Evolutionary conservation across 345 rosid genomes (phyloP), one percentile per base, ranked within the genome.

Genomic region (Isatis tinctoria): DNA sequence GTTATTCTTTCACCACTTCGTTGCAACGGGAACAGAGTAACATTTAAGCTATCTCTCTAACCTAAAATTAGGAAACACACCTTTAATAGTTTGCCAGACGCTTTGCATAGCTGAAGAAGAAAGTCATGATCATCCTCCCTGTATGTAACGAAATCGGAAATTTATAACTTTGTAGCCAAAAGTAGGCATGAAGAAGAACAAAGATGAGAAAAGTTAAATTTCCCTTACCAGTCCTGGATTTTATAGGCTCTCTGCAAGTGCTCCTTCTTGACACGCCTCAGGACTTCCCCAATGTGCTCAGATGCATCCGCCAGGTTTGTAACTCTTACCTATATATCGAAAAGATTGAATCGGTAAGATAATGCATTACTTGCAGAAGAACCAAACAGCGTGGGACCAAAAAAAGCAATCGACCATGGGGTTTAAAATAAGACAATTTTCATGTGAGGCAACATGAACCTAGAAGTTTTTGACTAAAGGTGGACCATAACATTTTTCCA

Each of bases 121-220:
- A 92, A 95, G 73, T 95, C 96, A 45, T 83, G 80, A 5, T 95
- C 97, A 79, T 92, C 97, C 49, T 37, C 88, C 97, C 95, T 91
- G 90, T 69, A 63, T 75, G 24, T 66, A 16, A 56, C 14, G 0
- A 14, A 49, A 41, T 13, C 24, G 1, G 10, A 49, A 28, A 26
- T 13, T 52, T 35, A 59, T 9, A 24, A 33, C 65, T 60, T 16
- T 26, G 30, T 48, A 24, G 6, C 9, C 36, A 33, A 62, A 16
- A 10, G 10, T 16, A 72, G 39, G 56, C 27, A 39, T 33, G 30
- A 20, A 4, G 2, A 37, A 33, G 22, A 36, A 17, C 24, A 2
- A 47, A 10, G 16, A 45, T 39, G 28, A 60, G 10, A 33, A 2
- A 53, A 13, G 24, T 37, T 0, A 30, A 49, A 17, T 17, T 58